phyloP scores from a whole-genome alignment of 306 rosid species.

The Citrullus colocynthis region DNA sequence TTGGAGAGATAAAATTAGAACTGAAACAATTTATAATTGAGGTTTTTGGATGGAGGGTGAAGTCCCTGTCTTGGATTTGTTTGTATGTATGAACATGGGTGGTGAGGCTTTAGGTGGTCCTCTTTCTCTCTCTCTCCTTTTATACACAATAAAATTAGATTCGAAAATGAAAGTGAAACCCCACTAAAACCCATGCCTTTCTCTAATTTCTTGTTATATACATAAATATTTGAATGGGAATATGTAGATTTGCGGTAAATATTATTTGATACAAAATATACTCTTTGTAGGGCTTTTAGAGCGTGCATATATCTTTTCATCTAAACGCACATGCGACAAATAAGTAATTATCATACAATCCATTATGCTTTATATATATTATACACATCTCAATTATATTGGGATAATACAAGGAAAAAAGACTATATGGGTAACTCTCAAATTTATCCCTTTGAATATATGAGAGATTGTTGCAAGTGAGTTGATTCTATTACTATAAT shows the following conservation, averaged over 20 bases:
- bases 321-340: constrained; percentile 5
- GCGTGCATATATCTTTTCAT: constrained; percentile 8
- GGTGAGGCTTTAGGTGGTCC: constrained; percentile 8
- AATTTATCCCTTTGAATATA: too few relatives aligned
- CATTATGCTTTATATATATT: not conserved
- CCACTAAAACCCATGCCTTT: constrained; percentile 7
- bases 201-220: not conserved
- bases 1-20: not conserved
- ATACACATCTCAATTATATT: not conserved
- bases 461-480: too few relatives aligned
- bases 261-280: not conserved
- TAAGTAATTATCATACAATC: not conserved
- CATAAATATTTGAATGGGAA: not conserved
- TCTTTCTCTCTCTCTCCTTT: not conserved
- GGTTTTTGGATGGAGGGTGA: not conserved
- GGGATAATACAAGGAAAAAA: not conserved
- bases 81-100: constrained; percentile 2
- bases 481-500: too few relatives aligned
- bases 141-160: constrained; percentile 2
- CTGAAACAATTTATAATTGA: not conserved
- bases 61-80: constrained; percentile 1
- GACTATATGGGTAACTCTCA: not conserved
- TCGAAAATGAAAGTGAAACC: constrained; percentile 11
- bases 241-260: constrained; percentile 5
- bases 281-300: constrained; percentile 8